Evolutionary conservation across 2,329 filamentous ascomycete genomes (phyloP), one percentile per base, ranked within the genome.

Genomic region (Cytospora paraplurivora): DNA sequence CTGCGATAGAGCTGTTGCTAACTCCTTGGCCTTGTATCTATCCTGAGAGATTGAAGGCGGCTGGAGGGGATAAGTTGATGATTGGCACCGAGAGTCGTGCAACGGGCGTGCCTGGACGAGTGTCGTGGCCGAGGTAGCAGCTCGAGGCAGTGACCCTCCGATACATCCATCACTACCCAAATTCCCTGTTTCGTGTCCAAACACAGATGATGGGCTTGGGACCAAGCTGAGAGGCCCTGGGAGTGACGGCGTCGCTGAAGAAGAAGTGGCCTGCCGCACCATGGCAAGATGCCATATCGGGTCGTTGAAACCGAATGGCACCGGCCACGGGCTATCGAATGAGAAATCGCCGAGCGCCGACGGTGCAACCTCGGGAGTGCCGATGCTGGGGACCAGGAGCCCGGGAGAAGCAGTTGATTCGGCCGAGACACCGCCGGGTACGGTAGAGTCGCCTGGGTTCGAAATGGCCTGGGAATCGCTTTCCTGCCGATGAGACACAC

Each of bases 291-390:
- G 11, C 34, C 41, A 50, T 33, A 38, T 15, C 5, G 56, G 35
- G 10, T 49, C 52, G 17, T 38, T 61, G 57, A 27, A 27, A 27
- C 27, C 27, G 27, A 21, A 33, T 27, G 57, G 12, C 33, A 56
- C 4, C 17, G 44, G 44, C 62, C 62, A 63, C 17, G 62, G 37
- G 2, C n/a, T 10, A 38, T 56, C 47, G 15, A 56, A 60, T 11
- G 51, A 41, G 11, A 34, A 7, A 21, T 27, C 27, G 33, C n/a
- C 41, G 4, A 56, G 35, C 11, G 52, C 33, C 8, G 35, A 41
- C 10, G 54, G 35, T 0, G 34, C 49, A 34, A 12, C 12, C 2
- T 17, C 33, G 6, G 34, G 41, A 19, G 38, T 17, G 21, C 27
- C 33, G 41, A 34, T 21, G 15, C 34, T 37, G 8, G 3, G 35